Evolutionary conservation across 768 basidiomycete species (phyloP), one percentile per base, ranked within the genome.

Genomic region (Rhodosporidiobolus sp.): DNA sequence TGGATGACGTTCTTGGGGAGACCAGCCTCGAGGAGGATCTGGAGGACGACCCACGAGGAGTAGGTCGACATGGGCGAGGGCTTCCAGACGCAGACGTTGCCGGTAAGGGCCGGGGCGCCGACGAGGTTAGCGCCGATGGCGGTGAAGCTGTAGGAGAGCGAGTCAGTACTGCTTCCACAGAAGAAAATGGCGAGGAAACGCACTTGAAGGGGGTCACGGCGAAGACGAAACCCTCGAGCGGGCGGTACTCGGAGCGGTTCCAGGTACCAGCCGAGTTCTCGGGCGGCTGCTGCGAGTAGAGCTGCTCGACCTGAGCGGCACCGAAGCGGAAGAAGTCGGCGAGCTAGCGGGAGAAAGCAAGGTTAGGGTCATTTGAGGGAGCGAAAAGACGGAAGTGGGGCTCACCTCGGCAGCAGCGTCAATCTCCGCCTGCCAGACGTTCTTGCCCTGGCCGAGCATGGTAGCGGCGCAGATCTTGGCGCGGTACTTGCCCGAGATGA

Each of bases 341-440:
- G 67, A 97, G 83, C 94, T 87, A n/a, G 77, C 3, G 53, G 45
- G 50, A 12, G 57, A 35, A 55, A 32, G 12, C 3, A 26, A 24
- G 10, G 56, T 58, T 24, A 65, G 48, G 22, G 22, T 22, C 14
- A 35, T 28, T 38, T 8, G 7, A 1, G 24, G 38, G 20, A 26
- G 12, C n/a, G n/a, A n/a, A 11, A 20, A 4, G 7, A 2, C 24
- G 53, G 28, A 61, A 43, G 26, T 8, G 53, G 26, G 19, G 80
- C 86, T 54, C 68, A 92, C 92, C 89, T 99, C 96, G 8, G 96
- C 95, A 26, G 94, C 96, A 65, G 96, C 92, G 81, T 99, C 96
- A 74, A 99, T 98, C 85, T 99, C 96, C 24, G 96, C 96, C 83
- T 99, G 96, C 96, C 96, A 99, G 24, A 86, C 89, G 80, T 97